These are phyloP conservation scores for Paraleonurus japonicus DNA, from an alignment of 257 asterid genomes.

Conservation along the genomic window DNA sequence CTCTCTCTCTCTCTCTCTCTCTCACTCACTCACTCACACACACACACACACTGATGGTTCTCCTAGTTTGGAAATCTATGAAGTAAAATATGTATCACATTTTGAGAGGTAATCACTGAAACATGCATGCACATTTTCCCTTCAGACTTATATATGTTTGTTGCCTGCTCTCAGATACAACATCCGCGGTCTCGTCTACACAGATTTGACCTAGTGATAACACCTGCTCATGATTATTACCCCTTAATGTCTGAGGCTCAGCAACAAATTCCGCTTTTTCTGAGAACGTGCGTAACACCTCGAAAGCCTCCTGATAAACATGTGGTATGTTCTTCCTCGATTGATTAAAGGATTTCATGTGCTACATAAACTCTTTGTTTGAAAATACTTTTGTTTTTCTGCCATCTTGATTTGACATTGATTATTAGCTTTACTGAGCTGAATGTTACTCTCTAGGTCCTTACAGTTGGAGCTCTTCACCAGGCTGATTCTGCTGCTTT, in stretches of 20 bases:
- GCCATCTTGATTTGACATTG: slow-evolving; percentile 8
- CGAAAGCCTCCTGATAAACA: slow-evolving; percentile 63
- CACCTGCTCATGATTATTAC: slow-evolving; percentile 87
- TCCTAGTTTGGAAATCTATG: not conserved
- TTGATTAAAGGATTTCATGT: slow-evolving; percentile 20
- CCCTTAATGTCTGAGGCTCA: slow-evolving; percentile 69
- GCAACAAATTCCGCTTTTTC: slow-evolving; percentile 63
- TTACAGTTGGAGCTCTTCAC: slow-evolving; percentile 88
- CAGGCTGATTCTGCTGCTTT: slow-evolving; percentile 66
- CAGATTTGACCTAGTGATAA: slow-evolving; percentile 80
- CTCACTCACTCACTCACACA: not conserved
- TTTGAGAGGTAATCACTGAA: not conserved
- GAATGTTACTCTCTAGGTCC: slow-evolving; percentile 50
- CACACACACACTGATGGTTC: not conserved
- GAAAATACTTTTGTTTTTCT: slow-evolving; percentile 11
- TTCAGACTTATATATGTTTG: slow-evolving; percentile 20
- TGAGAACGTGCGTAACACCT: slow-evolving; percentile 75
- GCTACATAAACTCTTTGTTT: slow-evolving; percentile 2
- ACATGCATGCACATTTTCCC: not conserved
- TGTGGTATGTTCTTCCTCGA: slow-evolving; percentile 56
- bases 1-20: no score
- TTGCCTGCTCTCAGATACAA: slow-evolving; percentile 60
- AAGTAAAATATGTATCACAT: not conserved
- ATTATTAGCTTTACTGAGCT: slow-evolving; percentile 16
- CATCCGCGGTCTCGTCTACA: slow-evolving; percentile 80